Evolutionary conservation across 768 basidiomycete species (phyloP).

Genomic region (Agaricus sinodeliciosus): DNA sequence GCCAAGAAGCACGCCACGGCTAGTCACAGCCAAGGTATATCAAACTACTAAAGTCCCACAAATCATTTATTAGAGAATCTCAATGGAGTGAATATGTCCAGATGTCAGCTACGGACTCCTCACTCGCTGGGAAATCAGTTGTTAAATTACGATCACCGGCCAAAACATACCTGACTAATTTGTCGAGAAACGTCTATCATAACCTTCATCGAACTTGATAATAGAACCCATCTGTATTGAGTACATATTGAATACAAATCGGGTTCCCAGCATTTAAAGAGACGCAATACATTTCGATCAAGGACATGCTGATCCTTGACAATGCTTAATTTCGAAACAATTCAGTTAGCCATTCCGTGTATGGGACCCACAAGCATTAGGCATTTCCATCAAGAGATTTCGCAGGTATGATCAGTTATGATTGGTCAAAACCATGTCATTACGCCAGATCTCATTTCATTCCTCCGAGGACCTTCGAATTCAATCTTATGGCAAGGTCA

Average conservation of each 20-base stretch:
- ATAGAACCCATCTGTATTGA: neutral
- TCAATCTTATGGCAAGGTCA: neutral
- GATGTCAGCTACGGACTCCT: neutral
- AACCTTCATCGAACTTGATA: neutral
- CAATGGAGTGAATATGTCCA: neutral
- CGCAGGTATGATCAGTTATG: neutral
- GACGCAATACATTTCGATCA: neutral
- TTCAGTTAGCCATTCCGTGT: slow-evolving; percentile 1
- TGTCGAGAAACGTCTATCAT: neutral
- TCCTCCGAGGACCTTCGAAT: neutral
- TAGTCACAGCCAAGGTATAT: no score
- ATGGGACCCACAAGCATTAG: slow-evolving; percentile 5
- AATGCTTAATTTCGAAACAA: neutral
- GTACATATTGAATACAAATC: neutral
- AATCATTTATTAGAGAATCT: no score
- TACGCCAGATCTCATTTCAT: neutral
- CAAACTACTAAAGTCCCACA: no score
- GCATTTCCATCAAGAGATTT: neutral
- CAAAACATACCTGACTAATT: neutral
- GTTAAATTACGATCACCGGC: neutral
- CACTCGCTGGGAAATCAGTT: neutral
- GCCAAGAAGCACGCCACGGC: no score
- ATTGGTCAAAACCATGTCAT: neutral
- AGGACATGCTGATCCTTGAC: neutral
- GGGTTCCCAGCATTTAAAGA: neutral